These are phyloP conservation scores for Cicer judaicum DNA, from an alignment of 306 rosid genomes.

Conservation along the genomic window DNA sequence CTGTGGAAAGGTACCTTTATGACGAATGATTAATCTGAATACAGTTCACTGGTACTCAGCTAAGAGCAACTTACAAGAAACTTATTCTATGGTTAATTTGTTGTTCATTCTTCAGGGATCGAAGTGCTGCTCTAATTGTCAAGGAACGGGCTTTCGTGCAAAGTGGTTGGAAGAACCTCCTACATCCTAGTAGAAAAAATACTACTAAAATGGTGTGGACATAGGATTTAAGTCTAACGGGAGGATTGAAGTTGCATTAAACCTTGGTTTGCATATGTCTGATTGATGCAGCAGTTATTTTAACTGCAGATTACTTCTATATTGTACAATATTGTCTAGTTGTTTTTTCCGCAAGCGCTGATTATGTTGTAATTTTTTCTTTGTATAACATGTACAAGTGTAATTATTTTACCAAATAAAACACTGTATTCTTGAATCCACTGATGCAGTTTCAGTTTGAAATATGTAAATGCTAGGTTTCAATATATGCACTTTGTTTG, in stretches of 20 bases:
- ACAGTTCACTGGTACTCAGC: slow-evolving; percentile 7
- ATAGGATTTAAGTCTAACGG: slow-evolving; percentile 3
- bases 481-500: slow-evolving; percentile 21
- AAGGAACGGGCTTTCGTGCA: slow-evolving; percentile 61
- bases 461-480: slow-evolving; percentile 11
- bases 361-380: slow-evolving; percentile 20
- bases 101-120: slow-evolving; percentile 48
- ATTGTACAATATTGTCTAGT: slow-evolving; percentile 39
- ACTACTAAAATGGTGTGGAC: slow-evolving; percentile 36
- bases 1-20: slow-evolving; percentile 69
- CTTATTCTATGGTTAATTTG: slow-evolving; percentile 4
- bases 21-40: slow-evolving; percentile 18
- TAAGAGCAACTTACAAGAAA: slow-evolving; percentile 35
- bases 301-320: slow-evolving; percentile 7
- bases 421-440: slow-evolving; percentile 24
- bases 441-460: slow-evolving; percentile 21
- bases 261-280: slow-evolving; percentile 13
- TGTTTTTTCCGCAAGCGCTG: slow-evolving; percentile 1
- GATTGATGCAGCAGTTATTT: slow-evolving; percentile 35
- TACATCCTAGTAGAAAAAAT: slow-evolving; percentile 51
- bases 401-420: slow-evolving; percentile 32
- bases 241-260: slow-evolving; percentile 30
- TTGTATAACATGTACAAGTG: slow-evolving; percentile 30
- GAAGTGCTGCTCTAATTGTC: slow-evolving; percentile 59
- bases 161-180: slow-evolving; percentile 92